These are phyloP conservation scores for Podosphaera fusca DNA, from an alignment of 2,329 filamentous ascomycete genomes.

Conservation along the genomic window DNA sequence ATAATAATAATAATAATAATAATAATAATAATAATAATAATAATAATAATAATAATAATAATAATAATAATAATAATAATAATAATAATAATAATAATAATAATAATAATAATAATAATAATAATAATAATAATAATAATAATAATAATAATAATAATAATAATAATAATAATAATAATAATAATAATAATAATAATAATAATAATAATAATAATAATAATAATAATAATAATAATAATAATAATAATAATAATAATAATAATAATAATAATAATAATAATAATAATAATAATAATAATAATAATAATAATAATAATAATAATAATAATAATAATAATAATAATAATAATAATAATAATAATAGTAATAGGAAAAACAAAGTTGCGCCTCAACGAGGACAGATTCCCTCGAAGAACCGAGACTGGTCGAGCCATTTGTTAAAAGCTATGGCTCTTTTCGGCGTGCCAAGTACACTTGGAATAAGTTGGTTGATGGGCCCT, in stretches of 20 bases:
- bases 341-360: slow-evolving; percentile 1
- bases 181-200: slow-evolving; percentile 1
- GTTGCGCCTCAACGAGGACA: too few relatives aligned
- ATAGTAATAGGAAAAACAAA: background rate
- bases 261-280: slow-evolving; percentile 1
- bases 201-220: slow-evolving; percentile 1
- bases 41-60: too few relatives aligned
- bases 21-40: too few relatives aligned
- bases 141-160: slow-evolving; percentile 1
- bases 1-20: too few relatives aligned
- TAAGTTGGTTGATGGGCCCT: too few relatives aligned
- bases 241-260: slow-evolving; percentile 1
- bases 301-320: slow-evolving; percentile 1
- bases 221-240: slow-evolving; percentile 1
- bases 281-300: slow-evolving; percentile 1
- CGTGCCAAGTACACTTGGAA: too few relatives aligned
- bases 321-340: slow-evolving; percentile 1
- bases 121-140: slow-evolving; percentile 1
- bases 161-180: slow-evolving; percentile 1
- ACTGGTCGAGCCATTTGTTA: too few relatives aligned
- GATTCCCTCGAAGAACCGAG: too few relatives aligned
- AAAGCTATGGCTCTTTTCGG: too few relatives aligned
- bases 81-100: background rate
- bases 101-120: slow-evolving; percentile 1
- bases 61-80: too few relatives aligned